A percentile compares a stretch with the other conserved stretches of the same genome.
These are phyloP conservation scores for Vaccinium corymbosum DNA, from an alignment of 148 eudicot genomes.

Conservation along the genomic window DNA sequence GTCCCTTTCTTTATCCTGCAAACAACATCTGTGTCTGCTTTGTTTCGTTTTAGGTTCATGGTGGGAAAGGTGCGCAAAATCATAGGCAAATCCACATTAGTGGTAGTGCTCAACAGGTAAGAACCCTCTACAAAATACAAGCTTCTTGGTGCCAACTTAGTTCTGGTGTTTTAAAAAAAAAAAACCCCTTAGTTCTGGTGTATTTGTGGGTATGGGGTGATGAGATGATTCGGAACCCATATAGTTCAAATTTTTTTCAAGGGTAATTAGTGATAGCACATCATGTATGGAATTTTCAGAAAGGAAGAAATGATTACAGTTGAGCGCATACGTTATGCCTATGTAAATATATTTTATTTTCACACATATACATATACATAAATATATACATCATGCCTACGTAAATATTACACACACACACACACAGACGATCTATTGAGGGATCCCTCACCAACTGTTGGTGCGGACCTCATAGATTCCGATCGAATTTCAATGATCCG, in stretches of 20 bases:
- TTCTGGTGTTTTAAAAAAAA: background rate
- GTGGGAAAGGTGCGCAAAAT: conserved; percentile 82
- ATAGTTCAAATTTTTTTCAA: background rate
- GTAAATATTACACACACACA: too few relatives aligned
- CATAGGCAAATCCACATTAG: conserved; percentile 84
- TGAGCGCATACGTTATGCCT: background rate
- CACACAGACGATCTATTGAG: too few relatives aligned
- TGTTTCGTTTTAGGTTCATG: conserved; percentile 56
- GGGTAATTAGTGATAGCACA: background rate
- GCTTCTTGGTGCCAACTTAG: background rate
- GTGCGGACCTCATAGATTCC: too few relatives aligned
- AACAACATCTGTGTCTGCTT: background rate
- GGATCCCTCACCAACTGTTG: too few relatives aligned
- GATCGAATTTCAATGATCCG: too few relatives aligned
- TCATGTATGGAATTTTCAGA: too few relatives aligned
- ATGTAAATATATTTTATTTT: background rate
- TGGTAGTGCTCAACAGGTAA: conserved; percentile 81
- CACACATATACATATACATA: background rate
- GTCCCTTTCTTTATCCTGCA: background rate
- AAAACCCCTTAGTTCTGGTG: too few relatives aligned
- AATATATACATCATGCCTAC: background rate
- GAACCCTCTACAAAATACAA: background rate
- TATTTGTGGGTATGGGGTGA: background rate
- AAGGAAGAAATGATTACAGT: background rate
- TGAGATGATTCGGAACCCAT: background rate